A percentile compares a stretch with the other conserved stretches of the same genome.
These are phyloP conservation scores for Sedum album DNA, from an alignment of 164 flowering plant species.

Conservation along the genomic window DNA sequence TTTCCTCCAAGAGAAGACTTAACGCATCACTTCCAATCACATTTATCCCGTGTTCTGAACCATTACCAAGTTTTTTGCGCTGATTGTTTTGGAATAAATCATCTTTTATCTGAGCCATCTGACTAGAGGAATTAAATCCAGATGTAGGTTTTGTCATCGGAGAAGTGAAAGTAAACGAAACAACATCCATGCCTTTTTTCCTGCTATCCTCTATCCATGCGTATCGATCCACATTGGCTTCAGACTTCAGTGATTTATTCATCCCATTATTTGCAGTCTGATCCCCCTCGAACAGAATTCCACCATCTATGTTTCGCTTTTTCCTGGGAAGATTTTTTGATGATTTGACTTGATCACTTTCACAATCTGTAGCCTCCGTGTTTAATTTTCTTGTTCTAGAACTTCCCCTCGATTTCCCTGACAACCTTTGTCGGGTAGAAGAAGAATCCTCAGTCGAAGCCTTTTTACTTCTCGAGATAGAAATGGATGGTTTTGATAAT, in stretches of 20 bases:
- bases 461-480: slow-evolving; percentile 39
- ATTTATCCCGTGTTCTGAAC: slow-evolving; percentile 36
- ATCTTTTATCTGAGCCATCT: slow-evolving; percentile 18
- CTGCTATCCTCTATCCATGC: slow-evolving; percentile 38
- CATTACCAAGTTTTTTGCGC: slow-evolving; percentile 24
- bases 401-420: slow-evolving; percentile 26
- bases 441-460: slow-evolving; percentile 30
- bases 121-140: slow-evolving; percentile 29
- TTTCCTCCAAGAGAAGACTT: slow-evolving; percentile 74
- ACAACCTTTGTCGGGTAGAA: slow-evolving; percentile 25
- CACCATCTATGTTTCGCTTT: slow-evolving; percentile 47
- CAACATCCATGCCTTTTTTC: slow-evolving; percentile 66
- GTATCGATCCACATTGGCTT: slow-evolving; percentile 6
- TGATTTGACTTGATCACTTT: slow-evolving; percentile 29
- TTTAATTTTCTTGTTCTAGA: slow-evolving; percentile 41
- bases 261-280: slow-evolving; percentile 18
- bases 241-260: slow-evolving; percentile 2
- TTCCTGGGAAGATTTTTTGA: slow-evolving; percentile 43
- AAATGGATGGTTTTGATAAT: slow-evolving; percentile 33
- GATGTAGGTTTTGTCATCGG: slow-evolving; percentile 45
- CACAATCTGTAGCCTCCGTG: slow-evolving; percentile 27
- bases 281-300: slow-evolving; percentile 25
- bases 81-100: slow-evolving; percentile 18
- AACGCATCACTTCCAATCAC: slow-evolving; percentile 66
- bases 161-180: slow-evolving; percentile 88